Base-by-base conservation (phyloP, 768 basidiomycete genomes). In the Mycena crocata region DNA sequence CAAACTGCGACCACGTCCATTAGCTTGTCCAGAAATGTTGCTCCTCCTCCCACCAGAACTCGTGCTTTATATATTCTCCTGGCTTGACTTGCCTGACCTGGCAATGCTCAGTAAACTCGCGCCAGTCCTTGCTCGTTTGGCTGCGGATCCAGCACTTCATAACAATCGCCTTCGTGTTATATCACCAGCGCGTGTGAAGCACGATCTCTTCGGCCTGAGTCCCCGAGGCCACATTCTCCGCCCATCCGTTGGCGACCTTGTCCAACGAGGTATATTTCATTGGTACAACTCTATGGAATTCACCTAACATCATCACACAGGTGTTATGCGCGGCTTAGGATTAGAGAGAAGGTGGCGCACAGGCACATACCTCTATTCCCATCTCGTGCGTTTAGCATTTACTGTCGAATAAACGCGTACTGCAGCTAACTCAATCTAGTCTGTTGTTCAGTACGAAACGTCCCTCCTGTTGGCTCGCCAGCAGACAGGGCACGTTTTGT, bases 1-100 rank as follows among this genome's bases (percentile, higher is more conserved):
- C n/a, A n/a, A n/a, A n/a, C n/a, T n/a, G n/a, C n/a, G n/a, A n/a
- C n/a, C n/a, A n/a, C n/a, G n/a, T n/a, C n/a, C n/a, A n/a, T n/a
- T n/a, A n/a, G n/a, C n/a, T n/a, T n/a, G n/a, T n/a, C n/a, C n/a
- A n/a, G n/a, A n/a, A 23, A 73, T 71, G 61, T 62, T 84, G 40
- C 71, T 81, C 26, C 74, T 78, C 54, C 72, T 90, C 14, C 89
- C 90, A 23, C 80, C 84, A 28, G 91, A 92, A 75, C 78, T 86
- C 35, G 65, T 88, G 30, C 81, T 92, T 48, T 79, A 89, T 69
- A 90, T 92, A 32, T 78, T 91, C 48, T 88, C 89, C 0, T 93
- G 86, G 75, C 82, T 93, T 59, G 92, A 93, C 76, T 76, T 93
- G 8, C 92, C 92, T 0, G 92, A 93, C 73, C 84, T 93, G 49